A percentile compares a stretch with the other conserved stretches of the same genome.
These are phyloP conservation scores for Gossypium aridum DNA, from an alignment of 441 rosid species.

Conservation along the genomic window DNA sequence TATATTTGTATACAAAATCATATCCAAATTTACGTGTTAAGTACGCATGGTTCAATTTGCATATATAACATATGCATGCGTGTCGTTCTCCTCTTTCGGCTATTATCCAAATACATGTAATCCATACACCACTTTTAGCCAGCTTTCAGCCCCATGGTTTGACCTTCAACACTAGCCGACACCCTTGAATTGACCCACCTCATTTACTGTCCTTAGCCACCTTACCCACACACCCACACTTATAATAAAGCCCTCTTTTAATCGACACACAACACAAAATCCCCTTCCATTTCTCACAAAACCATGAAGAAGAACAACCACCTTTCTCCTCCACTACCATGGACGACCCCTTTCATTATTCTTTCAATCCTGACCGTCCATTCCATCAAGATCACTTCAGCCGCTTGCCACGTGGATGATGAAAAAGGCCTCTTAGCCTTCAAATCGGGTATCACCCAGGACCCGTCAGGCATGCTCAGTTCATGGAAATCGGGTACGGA, in stretches of 20 bases:
- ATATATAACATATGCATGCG: background rate
- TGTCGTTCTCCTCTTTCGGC: background rate
- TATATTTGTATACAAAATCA: too few relatives aligned
- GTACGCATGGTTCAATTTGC: background rate
- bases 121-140: background rate
- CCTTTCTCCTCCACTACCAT: background rate
- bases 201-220: background rate
- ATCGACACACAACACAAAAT: background rate
- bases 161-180: constrained; percentile 5
- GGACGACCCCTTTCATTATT: background rate
- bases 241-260: background rate
- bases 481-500: constrained; percentile 68
- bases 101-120: background rate
- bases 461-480: constrained; percentile 60
- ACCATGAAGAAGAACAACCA: background rate
- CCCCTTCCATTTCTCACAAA: background rate
- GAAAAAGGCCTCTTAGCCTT: constrained; percentile 63
- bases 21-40: background rate
- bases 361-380: constrained; percentile 12
- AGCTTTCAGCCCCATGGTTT: background rate
- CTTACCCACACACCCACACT: background rate
- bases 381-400: constrained; percentile 19
- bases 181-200: background rate
- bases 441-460: constrained; percentile 62
- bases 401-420: constrained; percentile 63